Evolutionary conservation across 345 rosid species (phyloP).

Genomic region (Rhodomyrtus tomentosa): DNA sequence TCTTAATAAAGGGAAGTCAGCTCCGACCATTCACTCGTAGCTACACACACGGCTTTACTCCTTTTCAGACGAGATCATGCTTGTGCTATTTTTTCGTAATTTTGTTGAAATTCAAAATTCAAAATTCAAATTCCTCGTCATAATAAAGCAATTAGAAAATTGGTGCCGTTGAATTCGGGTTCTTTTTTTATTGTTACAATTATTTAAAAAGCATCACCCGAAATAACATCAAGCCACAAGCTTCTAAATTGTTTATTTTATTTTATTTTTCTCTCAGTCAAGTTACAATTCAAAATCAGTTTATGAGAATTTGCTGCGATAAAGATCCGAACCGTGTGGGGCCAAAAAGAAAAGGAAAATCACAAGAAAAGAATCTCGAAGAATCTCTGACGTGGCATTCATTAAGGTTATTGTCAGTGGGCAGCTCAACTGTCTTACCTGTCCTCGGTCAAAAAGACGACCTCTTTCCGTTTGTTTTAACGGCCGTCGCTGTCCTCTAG

Average conservation of each 20-base stretch:
- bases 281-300: neutral
- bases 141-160: neutral
- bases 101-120: neutral
- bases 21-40: neutral
- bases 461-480: neutral
- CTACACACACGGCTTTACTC: neutral
- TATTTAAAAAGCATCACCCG: neutral
- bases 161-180: too few relatives aligned
- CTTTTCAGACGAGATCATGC: neutral
- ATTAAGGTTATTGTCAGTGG: neutral
- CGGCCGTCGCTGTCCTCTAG: neutral
- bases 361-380: neutral
- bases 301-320: neutral
- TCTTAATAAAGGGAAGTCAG: too few relatives aligned
- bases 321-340: accelerated
- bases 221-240: neutral
- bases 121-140: neutral
- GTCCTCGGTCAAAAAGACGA: neutral
- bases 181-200: too few relatives aligned
- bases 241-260: neutral
- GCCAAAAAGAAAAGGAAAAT: neutral
- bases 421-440: neutral
- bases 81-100: neutral
- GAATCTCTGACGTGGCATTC: neutral
- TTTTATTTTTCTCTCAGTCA: neutral